Evolutionary conservation across 495 filamentous ascomycete genomes (phyloP).

Genomic region (Thermochaetoides thermophila): DNA sequence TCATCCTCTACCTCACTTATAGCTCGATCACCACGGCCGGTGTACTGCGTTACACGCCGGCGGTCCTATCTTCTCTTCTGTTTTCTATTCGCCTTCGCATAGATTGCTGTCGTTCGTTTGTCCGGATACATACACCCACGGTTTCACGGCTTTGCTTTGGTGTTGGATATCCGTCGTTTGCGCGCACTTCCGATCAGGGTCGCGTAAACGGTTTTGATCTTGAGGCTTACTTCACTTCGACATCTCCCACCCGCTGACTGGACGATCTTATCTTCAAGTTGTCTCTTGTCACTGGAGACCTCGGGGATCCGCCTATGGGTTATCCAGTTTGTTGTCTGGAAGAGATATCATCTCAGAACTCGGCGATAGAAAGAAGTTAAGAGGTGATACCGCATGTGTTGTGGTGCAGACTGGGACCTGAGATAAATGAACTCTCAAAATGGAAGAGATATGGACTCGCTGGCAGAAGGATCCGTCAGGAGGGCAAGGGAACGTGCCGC

Average conservation of each 20-base stretch:
- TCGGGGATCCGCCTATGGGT: conserved; percentile 16
- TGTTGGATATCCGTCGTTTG: conserved; percentile 14
- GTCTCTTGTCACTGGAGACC: conserved; percentile 4
- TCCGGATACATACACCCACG: conserved; percentile 20
- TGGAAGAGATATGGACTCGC: conserved; percentile 32
- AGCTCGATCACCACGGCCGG: conserved; percentile 9
- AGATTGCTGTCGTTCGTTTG: conserved; percentile 14
- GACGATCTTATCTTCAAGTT: no score
- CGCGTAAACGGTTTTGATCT: conserved; percentile 12
- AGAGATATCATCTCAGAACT: no score
- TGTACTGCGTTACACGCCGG: conserved; percentile 12
- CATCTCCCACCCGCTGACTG: conserved; percentile 7
- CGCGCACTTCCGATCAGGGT: conserved; percentile 6
- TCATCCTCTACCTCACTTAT: conserved; percentile 11
- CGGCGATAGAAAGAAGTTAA: no score
- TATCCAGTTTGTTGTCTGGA: no score
- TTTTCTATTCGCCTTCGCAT: conserved; percentile 11
- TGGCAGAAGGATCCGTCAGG: conserved; percentile 27
- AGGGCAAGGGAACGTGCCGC: conserved; percentile 32
- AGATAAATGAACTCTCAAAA: conserved; percentile 37
- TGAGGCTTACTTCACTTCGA: conserved; percentile 7
- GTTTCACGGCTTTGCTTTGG: conserved; percentile 22
- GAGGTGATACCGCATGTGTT: conserved; percentile 11
- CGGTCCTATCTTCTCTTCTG: no score
- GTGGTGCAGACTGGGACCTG: conserved; percentile 8